These are phyloP conservation scores for Babesia caballi DNA, from an alignment of 169 alveolate genomes.

Conservation along the genomic window DNA sequence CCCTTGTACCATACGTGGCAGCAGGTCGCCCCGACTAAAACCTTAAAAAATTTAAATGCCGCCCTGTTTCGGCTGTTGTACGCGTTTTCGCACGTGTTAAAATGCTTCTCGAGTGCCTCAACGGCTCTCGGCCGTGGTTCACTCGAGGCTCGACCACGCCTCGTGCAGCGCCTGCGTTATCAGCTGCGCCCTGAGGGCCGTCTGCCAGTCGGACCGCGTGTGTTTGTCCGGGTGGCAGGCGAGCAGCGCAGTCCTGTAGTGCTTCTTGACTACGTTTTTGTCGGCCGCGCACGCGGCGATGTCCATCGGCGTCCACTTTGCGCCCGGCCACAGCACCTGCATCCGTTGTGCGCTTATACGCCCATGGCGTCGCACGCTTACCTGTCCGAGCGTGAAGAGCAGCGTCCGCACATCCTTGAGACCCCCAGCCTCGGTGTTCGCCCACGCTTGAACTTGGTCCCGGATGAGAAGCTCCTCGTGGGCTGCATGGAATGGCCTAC, in stretches of 20 bases:
- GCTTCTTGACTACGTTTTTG: constrained; percentile 70
- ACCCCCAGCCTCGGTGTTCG: constrained; percentile 66
- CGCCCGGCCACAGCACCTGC: constrained; percentile 76
- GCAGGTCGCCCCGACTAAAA: neutral
- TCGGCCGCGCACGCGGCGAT: constrained; percentile 76
- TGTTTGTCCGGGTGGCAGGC: constrained; percentile 63
- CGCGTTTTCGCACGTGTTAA: neutral
- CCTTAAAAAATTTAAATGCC: neutral
- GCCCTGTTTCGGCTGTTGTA: neutral
- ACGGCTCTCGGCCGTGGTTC: neutral
- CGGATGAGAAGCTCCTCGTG: constrained; percentile 40
- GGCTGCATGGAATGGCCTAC: no score
- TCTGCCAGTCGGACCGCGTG: constrained; percentile 7
- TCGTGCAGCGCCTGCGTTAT: constrained; percentile 33
- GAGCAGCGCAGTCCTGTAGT: constrained; percentile 62
- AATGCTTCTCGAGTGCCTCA: no score
- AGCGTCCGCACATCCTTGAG: constrained; percentile 80
- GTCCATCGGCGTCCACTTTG: constrained; percentile 81
- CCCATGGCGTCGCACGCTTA: neutral
- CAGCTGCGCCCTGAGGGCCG: constrained; percentile 16
- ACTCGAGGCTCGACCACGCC: constrained; percentile 9
- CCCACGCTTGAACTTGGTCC: constrained; percentile 72
- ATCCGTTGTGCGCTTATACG: neutral
- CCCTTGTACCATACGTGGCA: neutral
- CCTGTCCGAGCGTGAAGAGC: constrained; percentile 78